Conservation (phyloP, 495 filamentous ascomycete genomes). For the Parmelia sp. region DNA sequence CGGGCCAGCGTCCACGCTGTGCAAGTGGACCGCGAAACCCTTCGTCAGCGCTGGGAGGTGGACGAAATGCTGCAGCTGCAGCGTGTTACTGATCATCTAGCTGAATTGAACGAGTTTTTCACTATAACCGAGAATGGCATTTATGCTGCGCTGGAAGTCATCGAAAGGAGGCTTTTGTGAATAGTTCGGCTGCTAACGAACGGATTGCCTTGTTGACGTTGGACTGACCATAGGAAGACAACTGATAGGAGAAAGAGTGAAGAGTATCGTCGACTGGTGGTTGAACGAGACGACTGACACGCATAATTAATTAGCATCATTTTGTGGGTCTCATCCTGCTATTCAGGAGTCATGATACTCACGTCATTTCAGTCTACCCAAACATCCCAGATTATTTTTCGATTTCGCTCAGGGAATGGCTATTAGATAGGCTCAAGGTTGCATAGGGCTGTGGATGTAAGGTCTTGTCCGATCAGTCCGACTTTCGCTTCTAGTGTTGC, state of each 20-base stretch:
- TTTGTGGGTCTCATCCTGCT: not conserved
- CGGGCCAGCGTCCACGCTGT: constrained; percentile 2
- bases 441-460: not conserved
- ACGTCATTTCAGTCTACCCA: not conserved
- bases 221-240: not conserved
- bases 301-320: not conserved
- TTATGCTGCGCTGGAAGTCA: constrained; percentile 14
- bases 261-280: not conserved
- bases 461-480: not conserved
- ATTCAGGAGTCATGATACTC: not conserved
- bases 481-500: not conserved
- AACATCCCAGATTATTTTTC: not conserved
- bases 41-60: constrained; percentile 21
- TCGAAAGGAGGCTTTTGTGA: constrained; percentile 18
- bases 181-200: not conserved
- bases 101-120: constrained; percentile 17
- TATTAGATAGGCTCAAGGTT: not conserved
- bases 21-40: not conserved
- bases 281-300: not conserved
- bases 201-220: not conserved
- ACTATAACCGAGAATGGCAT: constrained; percentile 16
- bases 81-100: constrained; percentile 17
- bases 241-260: not conserved
- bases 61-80: constrained; percentile 15
- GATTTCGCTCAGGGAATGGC: not conserved